These are phyloP conservation scores for Hymenoscyphus albidus DNA, from an alignment of 2,329 filamentous ascomycete species.

Conservation along the genomic window DNA sequence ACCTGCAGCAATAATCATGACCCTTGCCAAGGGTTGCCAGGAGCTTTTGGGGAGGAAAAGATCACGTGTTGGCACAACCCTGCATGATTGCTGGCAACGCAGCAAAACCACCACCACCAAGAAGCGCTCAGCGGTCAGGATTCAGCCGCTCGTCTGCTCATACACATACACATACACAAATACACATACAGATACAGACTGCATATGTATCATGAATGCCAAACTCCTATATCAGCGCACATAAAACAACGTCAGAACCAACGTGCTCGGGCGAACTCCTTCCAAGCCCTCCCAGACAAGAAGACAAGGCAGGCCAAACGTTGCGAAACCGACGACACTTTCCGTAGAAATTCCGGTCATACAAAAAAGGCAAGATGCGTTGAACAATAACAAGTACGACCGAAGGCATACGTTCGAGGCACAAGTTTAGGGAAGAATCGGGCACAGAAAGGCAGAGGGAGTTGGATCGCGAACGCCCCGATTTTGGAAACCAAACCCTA, in stretches of 20 bases:
- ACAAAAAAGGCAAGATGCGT: conserved; percentile 16
- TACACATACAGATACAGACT: not conserved
- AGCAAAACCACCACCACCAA: conserved; percentile 4
- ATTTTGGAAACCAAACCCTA: conserved; percentile 7
- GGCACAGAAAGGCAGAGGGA: conserved; percentile 4
- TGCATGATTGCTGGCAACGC: conserved; percentile 12
- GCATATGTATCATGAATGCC: not conserved
- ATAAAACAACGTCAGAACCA: not conserved
- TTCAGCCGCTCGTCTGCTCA: not conserved
- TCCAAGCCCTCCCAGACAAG: not conserved
- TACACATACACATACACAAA: not conserved
- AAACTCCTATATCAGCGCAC: not conserved
- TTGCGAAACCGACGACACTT: not conserved
- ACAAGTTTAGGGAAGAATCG: conserved; percentile 9
- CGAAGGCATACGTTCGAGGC: conserved; percentile 13
- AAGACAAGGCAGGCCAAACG: conserved; percentile 2
- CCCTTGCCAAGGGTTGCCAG: not conserved
- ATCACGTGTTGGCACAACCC: not conserved
- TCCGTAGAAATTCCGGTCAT: conserved; percentile 5
- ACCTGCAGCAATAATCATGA: conserved; percentile 6
- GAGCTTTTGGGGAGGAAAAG: not conserved
- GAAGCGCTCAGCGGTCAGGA: conserved; percentile 12
- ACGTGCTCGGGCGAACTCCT: not conserved
- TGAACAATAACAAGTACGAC: conserved; percentile 11
- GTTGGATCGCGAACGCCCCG: conserved; percentile 4